These are phyloP conservation scores for Xylaria sp. DNA, from an alignment of 2,329 filamentous ascomycete genomes.

Conservation along the genomic window DNA sequence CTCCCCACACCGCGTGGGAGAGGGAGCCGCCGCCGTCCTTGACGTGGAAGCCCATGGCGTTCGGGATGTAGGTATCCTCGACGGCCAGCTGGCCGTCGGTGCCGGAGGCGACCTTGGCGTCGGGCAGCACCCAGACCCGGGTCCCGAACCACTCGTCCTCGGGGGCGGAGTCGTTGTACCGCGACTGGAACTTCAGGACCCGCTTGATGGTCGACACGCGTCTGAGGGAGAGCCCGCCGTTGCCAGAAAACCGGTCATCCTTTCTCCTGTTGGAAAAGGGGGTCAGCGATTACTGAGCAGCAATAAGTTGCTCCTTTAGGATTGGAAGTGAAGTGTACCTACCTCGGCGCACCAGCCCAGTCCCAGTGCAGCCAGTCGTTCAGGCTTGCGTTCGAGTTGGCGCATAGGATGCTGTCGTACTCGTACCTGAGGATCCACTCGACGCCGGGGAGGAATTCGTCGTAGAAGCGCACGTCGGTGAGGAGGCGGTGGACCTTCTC, in stretches of 20 bases:
- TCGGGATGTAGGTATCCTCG: conserved; percentile 52
- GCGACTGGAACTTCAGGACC: conserved; percentile 51
- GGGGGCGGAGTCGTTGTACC: conserved; percentile 53
- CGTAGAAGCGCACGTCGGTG: conserved; percentile 56
- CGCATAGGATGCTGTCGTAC: conserved; percentile 58
- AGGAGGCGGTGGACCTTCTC: conserved; percentile 53
- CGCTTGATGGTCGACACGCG: conserved; percentile 53
- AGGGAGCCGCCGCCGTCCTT: conserved; percentile 47
- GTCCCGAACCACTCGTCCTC: conserved; percentile 61
- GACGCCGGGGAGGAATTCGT: conserved; percentile 51
- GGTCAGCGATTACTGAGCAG: not conserved
- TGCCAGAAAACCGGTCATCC: conserved; percentile 52
- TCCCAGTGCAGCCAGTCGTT: conserved; percentile 58
- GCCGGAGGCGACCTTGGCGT: conserved; percentile 48
- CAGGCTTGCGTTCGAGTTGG: conserved; percentile 53
- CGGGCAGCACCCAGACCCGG: conserved; percentile 50
- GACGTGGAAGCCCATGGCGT: conserved; percentile 59
- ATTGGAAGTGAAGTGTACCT: no score
- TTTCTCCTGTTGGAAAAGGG: conserved; percentile 32
- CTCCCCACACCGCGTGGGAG: conserved; percentile 50
- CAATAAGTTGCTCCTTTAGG: not conserved
- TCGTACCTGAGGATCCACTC: conserved; percentile 60
- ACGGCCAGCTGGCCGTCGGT: conserved; percentile 49
- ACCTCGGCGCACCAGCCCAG: conserved; percentile 58
- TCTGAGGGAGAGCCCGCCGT: conserved; percentile 57